Percentiles rank a stretch among this genome's conserved stretches.
Conservation (phyloP, 1,139 yeast genomes). For the Candida anutae region DNA sequence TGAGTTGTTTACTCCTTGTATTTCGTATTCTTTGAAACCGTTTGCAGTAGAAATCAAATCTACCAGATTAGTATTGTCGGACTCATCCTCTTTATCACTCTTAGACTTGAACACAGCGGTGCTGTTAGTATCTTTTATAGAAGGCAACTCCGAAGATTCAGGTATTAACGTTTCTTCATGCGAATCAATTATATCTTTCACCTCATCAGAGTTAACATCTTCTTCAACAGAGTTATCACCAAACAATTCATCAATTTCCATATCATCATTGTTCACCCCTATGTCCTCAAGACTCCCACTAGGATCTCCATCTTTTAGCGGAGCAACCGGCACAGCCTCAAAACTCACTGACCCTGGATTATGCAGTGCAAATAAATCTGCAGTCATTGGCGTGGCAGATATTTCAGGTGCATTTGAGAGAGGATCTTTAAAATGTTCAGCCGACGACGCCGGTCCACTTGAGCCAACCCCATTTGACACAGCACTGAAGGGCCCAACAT, state of each 20-base stretch:
- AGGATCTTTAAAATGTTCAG: conserved; percentile 7
- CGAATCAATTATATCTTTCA: no score
- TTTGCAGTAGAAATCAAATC: no score
- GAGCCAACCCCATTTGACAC: conserved; percentile 18
- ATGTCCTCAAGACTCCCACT: neutral
- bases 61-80: no score
- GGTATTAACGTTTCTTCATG: no score
- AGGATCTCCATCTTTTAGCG: neutral
- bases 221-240: conserved; percentile 18
- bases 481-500: conserved; percentile 22
- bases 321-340: conserved; percentile 1
- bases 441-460: conserved; percentile 13
- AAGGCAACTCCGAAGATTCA: no score
- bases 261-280: conserved; percentile 10
- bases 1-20: no score
- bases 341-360: conserved; percentile 12
- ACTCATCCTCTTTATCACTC: no score
- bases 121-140: no score
- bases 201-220: conserved; percentile 1
- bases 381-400: conserved; percentile 13
- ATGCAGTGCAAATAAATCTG: conserved; percentile 18
- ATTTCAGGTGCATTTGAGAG: conserved; percentile 6
- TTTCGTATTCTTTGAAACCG: no score
- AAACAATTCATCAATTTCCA: conserved; percentile 35
- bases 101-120: no score